phyloP scores from a whole-genome alignment of 2,329 filamentous ascomycete genomes.

The Ophidiomyces ophidiicola region DNA sequence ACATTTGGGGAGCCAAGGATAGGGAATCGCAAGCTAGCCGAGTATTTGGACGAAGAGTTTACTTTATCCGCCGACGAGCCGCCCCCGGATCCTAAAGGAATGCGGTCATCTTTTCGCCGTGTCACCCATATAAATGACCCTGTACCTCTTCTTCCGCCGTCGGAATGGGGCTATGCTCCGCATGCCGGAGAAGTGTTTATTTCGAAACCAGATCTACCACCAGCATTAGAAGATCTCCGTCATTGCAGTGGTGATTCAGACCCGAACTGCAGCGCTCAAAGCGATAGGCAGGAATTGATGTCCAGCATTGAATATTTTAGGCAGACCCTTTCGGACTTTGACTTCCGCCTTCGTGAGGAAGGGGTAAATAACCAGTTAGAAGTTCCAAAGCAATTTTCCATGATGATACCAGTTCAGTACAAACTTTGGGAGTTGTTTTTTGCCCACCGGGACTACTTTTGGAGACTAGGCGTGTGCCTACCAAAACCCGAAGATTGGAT shows the following conservation, averaged over 20 bases:
- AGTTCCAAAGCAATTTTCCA: background rate
- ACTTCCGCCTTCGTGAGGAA: constrained; percentile 11
- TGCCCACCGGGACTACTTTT: constrained; percentile 93
- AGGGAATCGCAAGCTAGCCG: constrained; percentile 42
- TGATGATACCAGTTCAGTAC: background rate
- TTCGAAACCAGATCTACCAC: constrained; percentile 55
- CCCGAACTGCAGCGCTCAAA: constrained; percentile 54
- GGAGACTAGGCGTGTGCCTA: constrained; percentile 78
- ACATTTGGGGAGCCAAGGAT: constrained; percentile 80
- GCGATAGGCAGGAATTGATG: background rate
- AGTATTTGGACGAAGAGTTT: constrained; percentile 46
- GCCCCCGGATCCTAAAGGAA: background rate
- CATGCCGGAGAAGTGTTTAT: constrained; percentile 88
- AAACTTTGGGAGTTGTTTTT: constrained; percentile 90
- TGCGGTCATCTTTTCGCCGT: constrained; percentile 48
- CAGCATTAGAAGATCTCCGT: constrained; percentile 54
- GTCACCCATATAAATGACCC: constrained; percentile 82
- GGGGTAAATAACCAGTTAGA: background rate
- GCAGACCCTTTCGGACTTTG: background rate
- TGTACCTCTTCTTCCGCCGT: constrained; percentile 71
- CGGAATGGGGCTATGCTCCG: constrained; percentile 75
- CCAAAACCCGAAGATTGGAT: constrained; percentile 41
- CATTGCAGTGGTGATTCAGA: constrained; percentile 64
- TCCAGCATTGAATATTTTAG: background rate
- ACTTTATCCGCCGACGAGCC: constrained; percentile 13